A percentile compares a stretch with the other conserved stretches of the same genome.
Evolutionary conservation across 1,284 basidiomycete genomes (phyloP).

Genomic region (Spongiforma sp.): DNA sequence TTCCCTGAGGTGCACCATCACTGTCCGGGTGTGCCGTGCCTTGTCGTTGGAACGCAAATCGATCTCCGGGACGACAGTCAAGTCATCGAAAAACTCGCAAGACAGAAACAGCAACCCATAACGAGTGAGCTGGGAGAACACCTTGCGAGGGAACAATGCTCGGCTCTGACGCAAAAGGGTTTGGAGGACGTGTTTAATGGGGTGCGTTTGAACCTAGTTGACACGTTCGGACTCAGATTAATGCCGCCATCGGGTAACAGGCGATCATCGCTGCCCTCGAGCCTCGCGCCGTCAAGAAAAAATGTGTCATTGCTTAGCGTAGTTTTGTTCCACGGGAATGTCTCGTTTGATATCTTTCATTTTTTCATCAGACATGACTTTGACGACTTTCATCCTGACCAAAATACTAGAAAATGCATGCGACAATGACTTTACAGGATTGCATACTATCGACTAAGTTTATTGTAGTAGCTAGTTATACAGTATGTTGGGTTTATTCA

Average conservation of each 20-base stretch:
- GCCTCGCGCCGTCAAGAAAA: slow-evolving; percentile 90
- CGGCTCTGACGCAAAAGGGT: slow-evolving; percentile 98
- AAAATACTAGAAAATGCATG: no score
- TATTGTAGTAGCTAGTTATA: no score
- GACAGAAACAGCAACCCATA: slow-evolving; percentile 97
- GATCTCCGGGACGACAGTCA: slow-evolving; percentile 94
- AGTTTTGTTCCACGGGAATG: slow-evolving; percentile 33
- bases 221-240: slow-evolving; percentile 9
- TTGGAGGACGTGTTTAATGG: slow-evolving; percentile 99
- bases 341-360: slow-evolving; percentile 40
- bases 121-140: slow-evolving; percentile 89
- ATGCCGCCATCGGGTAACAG: slow-evolving; percentile 46
- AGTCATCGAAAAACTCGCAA: slow-evolving; percentile 93
- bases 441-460: no score
- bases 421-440: no score
- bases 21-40: slow-evolving; percentile 99
- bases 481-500: no score
- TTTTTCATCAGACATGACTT: no score
- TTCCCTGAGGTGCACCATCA: slow-evolving; percentile 99
- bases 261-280: slow-evolving; percentile 99
- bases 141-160: slow-evolving; percentile 96
- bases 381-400: no score
- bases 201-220: slow-evolving; percentile 51
- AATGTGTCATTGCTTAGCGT: slow-evolving; percentile 84
- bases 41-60: slow-evolving; percentile 98